phyloP scores from a whole-genome alignment of 139 green algal genomes.

The Chlorella sp. region DNA sequence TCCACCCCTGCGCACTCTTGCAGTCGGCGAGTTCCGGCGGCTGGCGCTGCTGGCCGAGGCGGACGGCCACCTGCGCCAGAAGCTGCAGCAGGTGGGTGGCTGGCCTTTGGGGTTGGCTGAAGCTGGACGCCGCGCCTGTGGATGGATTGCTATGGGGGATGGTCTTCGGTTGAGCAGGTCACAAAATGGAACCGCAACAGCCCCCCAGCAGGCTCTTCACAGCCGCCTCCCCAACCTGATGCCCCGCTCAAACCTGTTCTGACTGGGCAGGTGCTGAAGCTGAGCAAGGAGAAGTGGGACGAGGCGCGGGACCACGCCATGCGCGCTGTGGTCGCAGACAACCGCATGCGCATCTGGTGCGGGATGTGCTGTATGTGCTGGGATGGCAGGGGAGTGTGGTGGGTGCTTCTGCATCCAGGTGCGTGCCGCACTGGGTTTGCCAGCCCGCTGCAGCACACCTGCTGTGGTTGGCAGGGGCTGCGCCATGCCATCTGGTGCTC shows the following conservation, averaged over 20 bases:
- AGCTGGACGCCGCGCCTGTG: no score
- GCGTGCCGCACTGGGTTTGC: no score
- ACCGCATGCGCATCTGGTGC: conserved; percentile 80
- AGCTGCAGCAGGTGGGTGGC: conserved; percentile 69
- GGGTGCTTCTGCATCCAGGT: no score
- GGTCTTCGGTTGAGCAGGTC: neutral
- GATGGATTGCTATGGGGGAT: neutral
- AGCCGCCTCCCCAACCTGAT: neutral
- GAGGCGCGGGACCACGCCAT: conserved; percentile 88
- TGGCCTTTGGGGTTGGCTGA: neutral
- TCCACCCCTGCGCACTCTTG: neutral
- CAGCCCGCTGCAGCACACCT: neutral
- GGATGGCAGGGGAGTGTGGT: neutral
- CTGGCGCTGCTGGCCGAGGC: conserved; percentile 82
- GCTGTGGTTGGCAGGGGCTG: no score
- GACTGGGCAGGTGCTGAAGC: conserved; percentile 71
- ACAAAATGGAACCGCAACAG: no score
- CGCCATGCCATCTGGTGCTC: neutral
- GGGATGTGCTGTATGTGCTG: neutral
- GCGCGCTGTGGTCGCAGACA: conserved; percentile 84
- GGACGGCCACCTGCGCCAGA: conserved; percentile 82
- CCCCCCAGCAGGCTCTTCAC: neutral
- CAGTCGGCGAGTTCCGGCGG: conserved; percentile 86
- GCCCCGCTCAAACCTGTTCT: neutral
- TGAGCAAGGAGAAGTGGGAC: conserved; percentile 93